Conservation (phyloP, 306 rosid species). For the Fragaria nilgerrensis region DNA sequence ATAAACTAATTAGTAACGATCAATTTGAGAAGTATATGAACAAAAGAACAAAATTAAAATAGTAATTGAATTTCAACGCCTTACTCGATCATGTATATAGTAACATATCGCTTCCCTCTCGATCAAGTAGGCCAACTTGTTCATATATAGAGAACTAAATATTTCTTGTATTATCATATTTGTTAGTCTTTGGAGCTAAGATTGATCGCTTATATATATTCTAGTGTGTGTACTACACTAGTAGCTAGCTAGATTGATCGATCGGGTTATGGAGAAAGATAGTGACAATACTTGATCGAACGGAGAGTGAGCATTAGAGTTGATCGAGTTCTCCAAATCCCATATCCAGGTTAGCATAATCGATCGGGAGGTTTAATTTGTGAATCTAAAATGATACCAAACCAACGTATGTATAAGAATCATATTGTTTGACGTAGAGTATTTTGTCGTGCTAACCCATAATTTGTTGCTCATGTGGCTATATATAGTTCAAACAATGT, state of each 20-base stretch:
- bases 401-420: background rate
- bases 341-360: background rate
- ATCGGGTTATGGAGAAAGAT: background rate
- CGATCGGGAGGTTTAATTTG: background rate
- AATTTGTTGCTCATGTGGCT: background rate
- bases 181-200: background rate
- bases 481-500: background rate
- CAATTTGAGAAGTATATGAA: background rate
- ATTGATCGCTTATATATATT: background rate
- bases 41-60: background rate
- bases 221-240: background rate
- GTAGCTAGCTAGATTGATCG: background rate
- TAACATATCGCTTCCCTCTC: background rate
- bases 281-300: background rate
- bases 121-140: slow-evolving; percentile 9
- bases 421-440: background rate
- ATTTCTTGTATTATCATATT: background rate
- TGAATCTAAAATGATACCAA: background rate
- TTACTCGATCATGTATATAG: background rate
- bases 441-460: background rate
- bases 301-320: background rate
- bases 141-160: background rate
- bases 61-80: background rate
- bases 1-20: background rate
- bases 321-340: background rate